Conservation (phyloP, 176 grass and related monocot species). For the Alloteropsis semialata region DNA sequence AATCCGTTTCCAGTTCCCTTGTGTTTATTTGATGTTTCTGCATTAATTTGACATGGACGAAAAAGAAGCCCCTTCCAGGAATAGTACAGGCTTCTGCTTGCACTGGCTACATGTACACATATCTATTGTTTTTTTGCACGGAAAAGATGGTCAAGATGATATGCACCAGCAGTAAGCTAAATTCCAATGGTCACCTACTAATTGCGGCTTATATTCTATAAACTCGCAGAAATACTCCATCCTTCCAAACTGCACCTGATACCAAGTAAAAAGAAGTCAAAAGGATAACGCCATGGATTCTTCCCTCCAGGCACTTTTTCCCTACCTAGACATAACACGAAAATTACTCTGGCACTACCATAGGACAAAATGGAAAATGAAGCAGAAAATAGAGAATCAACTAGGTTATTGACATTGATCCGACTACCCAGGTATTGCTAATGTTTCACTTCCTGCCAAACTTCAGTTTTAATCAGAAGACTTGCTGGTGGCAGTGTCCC, state of each 20-base stretch:
- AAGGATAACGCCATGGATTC: constrained; percentile 14
- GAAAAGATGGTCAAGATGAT: not conserved
- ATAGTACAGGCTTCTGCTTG: not conserved
- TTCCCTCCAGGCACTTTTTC: constrained; percentile 12
- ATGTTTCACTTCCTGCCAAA: constrained; percentile 11
- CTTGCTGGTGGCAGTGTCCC: not conserved
- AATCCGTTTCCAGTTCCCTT: not conserved
- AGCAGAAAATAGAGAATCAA: constrained; percentile 16
- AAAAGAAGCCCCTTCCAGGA: not conserved
- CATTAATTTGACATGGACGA: not conserved
- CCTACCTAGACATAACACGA: constrained; percentile 8
- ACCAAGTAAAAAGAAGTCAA: constrained; percentile 16
- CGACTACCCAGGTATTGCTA: constrained; percentile 30
- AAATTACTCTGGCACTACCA: constrained; percentile 24
- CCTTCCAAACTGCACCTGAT: constrained; percentile 15
- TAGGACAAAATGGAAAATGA: constrained; percentile 9
- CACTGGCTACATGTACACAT: not conserved
- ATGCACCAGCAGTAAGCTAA: not conserved
- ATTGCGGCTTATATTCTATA: constrained; percentile 19
- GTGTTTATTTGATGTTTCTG: not conserved
- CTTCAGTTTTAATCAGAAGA: constrained; percentile 18
- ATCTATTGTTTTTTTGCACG: not conserved
- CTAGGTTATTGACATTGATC: constrained; percentile 47
- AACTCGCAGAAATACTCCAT: not conserved
- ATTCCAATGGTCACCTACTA: not conserved